These are phyloP conservation scores for Cryptosporidium felis DNA, from an alignment of 169 alveolate genomes.

Conservation along the genomic window DNA sequence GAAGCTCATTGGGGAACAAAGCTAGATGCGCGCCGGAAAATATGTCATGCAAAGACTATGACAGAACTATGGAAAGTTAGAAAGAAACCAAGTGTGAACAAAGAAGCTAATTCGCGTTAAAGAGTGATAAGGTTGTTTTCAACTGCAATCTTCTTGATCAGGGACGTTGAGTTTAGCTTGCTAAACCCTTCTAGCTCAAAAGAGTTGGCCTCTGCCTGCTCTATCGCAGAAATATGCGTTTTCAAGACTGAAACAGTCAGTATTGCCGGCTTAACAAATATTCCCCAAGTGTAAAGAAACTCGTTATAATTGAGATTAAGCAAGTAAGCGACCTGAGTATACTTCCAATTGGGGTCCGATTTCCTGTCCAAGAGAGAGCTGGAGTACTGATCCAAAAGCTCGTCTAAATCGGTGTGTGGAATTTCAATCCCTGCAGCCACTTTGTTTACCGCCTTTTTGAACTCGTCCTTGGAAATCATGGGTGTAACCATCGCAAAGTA, in stretches of 20 bases:
- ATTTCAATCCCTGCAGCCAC: conserved; percentile 8
- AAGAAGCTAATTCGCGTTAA: too few relatives aligned
- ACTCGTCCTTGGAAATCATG: background rate
- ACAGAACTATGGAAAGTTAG: too few relatives aligned
- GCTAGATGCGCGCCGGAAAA: too few relatives aligned
- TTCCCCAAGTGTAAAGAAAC: conserved; percentile 20
- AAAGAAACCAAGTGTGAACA: too few relatives aligned
- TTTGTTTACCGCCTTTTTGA: conserved; percentile 3
- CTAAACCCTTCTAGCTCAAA: conserved; percentile 23
- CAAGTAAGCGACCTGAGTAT: conserved; percentile 17
- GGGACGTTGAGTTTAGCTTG: conserved; percentile 13
- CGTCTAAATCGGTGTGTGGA: background rate
- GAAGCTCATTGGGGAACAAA: too few relatives aligned
- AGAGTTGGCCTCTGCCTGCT: conserved; percentile 14
- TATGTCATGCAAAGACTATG: too few relatives aligned
- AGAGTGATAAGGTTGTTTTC: conserved; percentile 27
- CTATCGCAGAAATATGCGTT: background rate
- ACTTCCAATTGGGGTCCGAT: conserved; percentile 16
- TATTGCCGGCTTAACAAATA: conserved; percentile 19
- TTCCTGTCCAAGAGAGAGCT: conserved; percentile 28
- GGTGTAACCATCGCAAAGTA: conserved; percentile 25
- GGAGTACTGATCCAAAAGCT: conserved; percentile 6
- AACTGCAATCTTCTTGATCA: conserved; percentile 9
- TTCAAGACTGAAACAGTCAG: background rate
- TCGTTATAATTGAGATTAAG: conserved; percentile 23